Evolutionary conservation across 768 basidiomycete genomes (phyloP), one percentile per base, ranked within the genome.

Genomic region (Collybiopsis confluens): DNA sequence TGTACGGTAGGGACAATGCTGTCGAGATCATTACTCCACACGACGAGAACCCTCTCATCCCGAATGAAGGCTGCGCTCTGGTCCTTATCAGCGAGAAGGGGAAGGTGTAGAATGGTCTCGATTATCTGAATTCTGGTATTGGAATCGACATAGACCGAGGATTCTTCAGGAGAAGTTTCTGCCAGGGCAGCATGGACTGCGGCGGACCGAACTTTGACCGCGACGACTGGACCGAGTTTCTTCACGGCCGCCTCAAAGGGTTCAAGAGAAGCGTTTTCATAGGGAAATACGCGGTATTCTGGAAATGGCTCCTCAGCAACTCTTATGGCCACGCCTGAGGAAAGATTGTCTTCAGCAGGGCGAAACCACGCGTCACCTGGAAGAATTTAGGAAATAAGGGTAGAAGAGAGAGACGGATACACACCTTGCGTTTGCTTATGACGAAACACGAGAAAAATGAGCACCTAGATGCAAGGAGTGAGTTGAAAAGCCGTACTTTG

Each of bases 61-160:
- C 91, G 81, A 62, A 92, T 83, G 65, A 94, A 94, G 0, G 92
- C 91, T 70, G 88, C 92, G 45, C 83, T 88, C 59, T 93, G 83
- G 58, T 84, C 82, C 68, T 83, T 84, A 58, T 85, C 79, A 1
- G 82, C 82, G 23, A 73, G 68, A 5, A 36, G 35, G 4, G 77
- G 76, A 35, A 85, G 65, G 43, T 70, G 69, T 11, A 60, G 44
- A 62, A 85, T 77, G 11, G 73, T 73, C 56, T 80, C 78, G 15
- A 85, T 63, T 49, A 85, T 76, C 62, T 85, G 83, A 45, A 85
- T 84, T 16, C 82, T 79, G 0, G 81, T 84, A 61, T 84, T 75
- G 54, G 70, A 67, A 63, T 84, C 82, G 54, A 85, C 78, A 48
- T 71, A 73, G 45, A 79, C 70, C 21, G 71, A 70, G 16, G 59